These are phyloP conservation scores for Eucalyptus fibrosa DNA, from an alignment of 345 rosid genomes.

Conservation along the genomic window DNA sequence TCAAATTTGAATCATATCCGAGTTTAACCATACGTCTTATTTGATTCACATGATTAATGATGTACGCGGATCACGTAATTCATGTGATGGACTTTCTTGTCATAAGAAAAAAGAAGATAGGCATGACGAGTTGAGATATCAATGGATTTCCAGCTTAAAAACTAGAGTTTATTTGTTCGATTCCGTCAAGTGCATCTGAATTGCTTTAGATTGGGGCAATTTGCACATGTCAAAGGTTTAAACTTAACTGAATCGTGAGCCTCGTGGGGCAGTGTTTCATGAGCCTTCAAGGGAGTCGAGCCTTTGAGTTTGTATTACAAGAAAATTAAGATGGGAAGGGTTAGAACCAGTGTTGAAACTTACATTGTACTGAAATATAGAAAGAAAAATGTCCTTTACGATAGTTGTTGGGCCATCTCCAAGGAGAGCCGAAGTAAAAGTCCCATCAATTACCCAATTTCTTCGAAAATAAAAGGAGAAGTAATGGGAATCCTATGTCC, in stretches of 20 bases:
- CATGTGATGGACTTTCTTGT: neutral
- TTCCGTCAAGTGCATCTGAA: too few relatives aligned
- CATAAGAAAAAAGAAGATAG: neutral
- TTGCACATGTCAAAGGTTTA: neutral
- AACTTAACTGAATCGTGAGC: neutral
- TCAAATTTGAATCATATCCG: neutral
- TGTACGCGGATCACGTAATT: accelerated
- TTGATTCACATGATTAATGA: neutral
- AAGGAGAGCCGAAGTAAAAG: neutral
- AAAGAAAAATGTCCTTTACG: neutral
- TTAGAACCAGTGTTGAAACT: neutral
- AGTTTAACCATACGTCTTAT: neutral
- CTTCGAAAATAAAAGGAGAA: neutral
- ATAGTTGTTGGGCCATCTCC: neutral
- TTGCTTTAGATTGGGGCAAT: neutral
- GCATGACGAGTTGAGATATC: accelerated
- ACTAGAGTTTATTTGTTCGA: neutral
- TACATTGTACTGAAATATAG: neutral
- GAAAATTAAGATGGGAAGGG: neutral
- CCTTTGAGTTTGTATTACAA: neutral
- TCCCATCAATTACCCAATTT: neutral
- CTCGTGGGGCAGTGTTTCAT: neutral
- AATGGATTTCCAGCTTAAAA: neutral
- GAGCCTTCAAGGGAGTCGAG: neutral
- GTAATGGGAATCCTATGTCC: neutral